Percentiles rank a stretch among this genome's conserved stretches.
Conservation (phyloP, 1,139 yeast genomes). For the Scheffersomyces quercinus region DNA sequence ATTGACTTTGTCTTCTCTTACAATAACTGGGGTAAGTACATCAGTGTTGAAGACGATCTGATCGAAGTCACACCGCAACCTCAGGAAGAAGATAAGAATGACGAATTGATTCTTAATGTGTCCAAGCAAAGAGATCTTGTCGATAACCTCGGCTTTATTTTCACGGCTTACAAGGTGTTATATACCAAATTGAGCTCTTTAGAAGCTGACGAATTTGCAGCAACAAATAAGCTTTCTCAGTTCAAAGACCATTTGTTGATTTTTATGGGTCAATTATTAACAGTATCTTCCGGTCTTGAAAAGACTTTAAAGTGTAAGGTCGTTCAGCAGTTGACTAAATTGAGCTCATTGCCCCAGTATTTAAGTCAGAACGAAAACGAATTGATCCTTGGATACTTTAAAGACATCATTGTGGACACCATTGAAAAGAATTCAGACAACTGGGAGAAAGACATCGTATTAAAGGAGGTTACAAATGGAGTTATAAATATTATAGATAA, state of each 20-base stretch:
- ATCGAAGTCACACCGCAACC: constrained; percentile 2
- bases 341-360: constrained; percentile 48
- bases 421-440: constrained; percentile 39
- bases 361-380: constrained; percentile 56
- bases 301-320: constrained; percentile 68
- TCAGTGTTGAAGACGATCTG: constrained; percentile 20
- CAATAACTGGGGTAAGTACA: constrained; percentile 41
- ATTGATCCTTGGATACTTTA: constrained; percentile 65
- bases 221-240: constrained; percentile 27
- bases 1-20: constrained; percentile 34
- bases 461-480: constrained; percentile 46
- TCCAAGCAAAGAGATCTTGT: constrained; percentile 62
- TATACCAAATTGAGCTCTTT: constrained; percentile 13
- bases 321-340: constrained; percentile 60
- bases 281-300: constrained; percentile 65
- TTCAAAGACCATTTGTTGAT: constrained; percentile 69
- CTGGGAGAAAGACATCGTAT: constrained; percentile 33
- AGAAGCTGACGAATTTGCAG: constrained; percentile 11
- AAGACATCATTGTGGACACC: constrained; percentile 48
- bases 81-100: constrained; percentile 17
- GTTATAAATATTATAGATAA: constrained; percentile 48
- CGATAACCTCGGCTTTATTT: constrained; percentile 58
- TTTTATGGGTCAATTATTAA: constrained; percentile 64
- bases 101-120: constrained; percentile 41
- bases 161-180: constrained; percentile 31